Conservation (phyloP, 805 yeast genomes). For the Citeromyces nyonsensis region DNA sequence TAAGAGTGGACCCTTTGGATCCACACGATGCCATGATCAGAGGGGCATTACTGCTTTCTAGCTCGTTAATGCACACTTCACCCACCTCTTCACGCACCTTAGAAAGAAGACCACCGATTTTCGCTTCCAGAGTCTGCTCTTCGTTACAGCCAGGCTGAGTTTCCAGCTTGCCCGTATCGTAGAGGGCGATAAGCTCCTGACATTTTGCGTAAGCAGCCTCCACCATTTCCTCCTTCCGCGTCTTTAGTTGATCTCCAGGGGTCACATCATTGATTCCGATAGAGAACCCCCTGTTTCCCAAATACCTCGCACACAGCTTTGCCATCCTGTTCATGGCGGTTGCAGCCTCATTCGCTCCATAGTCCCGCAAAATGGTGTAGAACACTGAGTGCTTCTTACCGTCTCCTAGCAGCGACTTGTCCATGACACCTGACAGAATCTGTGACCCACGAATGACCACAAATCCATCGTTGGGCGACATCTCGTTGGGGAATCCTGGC, state of each 20-base stretch:
- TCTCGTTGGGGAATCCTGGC: constrained; percentile 63
- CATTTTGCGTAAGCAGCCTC: constrained; percentile 83
- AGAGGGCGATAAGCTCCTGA: constrained; percentile 74
- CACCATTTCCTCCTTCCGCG: constrained; percentile 75
- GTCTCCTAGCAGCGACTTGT: constrained; percentile 89
- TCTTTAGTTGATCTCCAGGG: constrained; percentile 67
- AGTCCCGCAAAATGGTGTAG: constrained; percentile 87
- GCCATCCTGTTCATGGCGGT: constrained; percentile 98
- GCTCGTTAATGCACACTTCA: constrained; percentile 87
- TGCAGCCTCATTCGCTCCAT: constrained; percentile 95
- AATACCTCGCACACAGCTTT: constrained; percentile 87
- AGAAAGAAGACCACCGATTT: constrained; percentile 89
- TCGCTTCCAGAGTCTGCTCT: constrained; percentile 95
- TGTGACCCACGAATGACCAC: constrained; percentile 84
- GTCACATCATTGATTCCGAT: constrained; percentile 97
- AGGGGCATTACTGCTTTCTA: constrained; percentile 87
- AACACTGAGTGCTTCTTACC: constrained; percentile 96
- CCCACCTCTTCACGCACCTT: constrained; percentile 99
- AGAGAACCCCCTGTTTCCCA: constrained; percentile 93
- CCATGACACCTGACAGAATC: constrained; percentile 90
- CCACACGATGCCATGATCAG: constrained; percentile 99
- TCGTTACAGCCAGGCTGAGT: constrained; percentile 99
- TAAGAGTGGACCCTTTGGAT: constrained; percentile 93
- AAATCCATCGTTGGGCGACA: constrained; percentile 96
- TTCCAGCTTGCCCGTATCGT: constrained; percentile 76